Percentiles rank a stretch among this genome's conserved stretches.
These are phyloP conservation scores for Nidularia pulvinata DNA, from an alignment of 768 basidiomycete genomes.

Conservation along the genomic window DNA sequence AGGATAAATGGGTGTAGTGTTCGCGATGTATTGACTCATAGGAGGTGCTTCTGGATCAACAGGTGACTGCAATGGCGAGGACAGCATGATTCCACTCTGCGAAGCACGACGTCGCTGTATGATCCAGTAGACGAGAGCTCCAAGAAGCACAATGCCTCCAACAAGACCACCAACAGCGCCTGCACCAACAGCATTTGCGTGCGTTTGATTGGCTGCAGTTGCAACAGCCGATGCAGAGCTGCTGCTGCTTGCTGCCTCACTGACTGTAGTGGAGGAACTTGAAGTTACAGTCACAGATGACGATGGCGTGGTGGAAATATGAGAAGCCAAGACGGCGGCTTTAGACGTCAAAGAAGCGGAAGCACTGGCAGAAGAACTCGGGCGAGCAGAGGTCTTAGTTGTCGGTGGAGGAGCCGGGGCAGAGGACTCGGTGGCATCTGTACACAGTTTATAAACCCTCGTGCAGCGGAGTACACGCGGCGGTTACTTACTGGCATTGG, in stretches of 20 bases:
- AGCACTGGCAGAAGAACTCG: neutral
- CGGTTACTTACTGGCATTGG: neutral
- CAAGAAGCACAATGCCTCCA: conserved; percentile 27
- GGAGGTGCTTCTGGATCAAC: neutral
- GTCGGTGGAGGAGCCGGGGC: conserved; percentile 2
- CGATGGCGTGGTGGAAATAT: neutral
- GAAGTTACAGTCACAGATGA: neutral
- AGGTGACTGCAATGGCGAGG: neutral
- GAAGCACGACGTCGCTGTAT: conserved; percentile 13
- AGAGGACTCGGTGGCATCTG: neutral
- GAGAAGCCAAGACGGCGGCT: neutral
- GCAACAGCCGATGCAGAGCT: conserved; percentile 1
- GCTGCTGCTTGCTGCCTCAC: neutral
- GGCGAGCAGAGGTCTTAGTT: neutral
- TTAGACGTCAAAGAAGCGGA: neutral
- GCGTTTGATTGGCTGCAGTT: conserved; percentile 9
- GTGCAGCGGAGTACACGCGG: too few species aligned
- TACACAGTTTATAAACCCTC: neutral
- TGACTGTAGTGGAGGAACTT: neutral
- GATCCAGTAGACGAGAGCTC: conserved; percentile 20
- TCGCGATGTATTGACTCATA: conserved; percentile 13
- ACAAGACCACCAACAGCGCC: conserved; percentile 42
- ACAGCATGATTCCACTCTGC: conserved; percentile 9
- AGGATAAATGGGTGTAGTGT: conserved; percentile 5
- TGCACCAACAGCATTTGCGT: conserved; percentile 40